Evolutionary conservation across 2,329 filamentous ascomycete species (phyloP).

Genomic region (Xylariomycetidae sp.): DNA sequence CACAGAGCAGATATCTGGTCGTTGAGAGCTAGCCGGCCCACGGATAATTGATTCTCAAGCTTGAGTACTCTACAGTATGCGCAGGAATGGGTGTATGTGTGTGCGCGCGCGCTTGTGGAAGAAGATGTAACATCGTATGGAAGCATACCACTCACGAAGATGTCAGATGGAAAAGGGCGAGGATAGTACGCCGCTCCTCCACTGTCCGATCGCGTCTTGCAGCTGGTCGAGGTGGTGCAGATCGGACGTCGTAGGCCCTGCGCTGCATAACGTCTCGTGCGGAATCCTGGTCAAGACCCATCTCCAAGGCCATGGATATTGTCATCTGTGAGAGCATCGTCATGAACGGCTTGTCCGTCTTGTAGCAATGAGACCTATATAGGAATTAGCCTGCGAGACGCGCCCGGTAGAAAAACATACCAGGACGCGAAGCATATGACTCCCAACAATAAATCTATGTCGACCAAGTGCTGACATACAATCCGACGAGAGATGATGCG

Average conservation of each 20-base stretch:
- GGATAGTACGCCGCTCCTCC: conserved; percentile 16
- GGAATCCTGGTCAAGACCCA: conserved; percentile 16
- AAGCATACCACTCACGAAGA: conserved; percentile 25
- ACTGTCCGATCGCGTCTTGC: conserved; percentile 9
- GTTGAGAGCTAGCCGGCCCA: too few species aligned
- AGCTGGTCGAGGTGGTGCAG: conserved; percentile 2
- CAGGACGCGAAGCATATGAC: conserved; percentile 14
- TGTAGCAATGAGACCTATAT: conserved; percentile 13
- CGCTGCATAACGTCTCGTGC: conserved; percentile 4
- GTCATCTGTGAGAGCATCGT: conserved; percentile 19
- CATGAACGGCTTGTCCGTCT: conserved; percentile 20
- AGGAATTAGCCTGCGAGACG: not conserved
- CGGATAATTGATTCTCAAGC: too few species aligned
- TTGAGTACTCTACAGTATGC: too few species aligned
- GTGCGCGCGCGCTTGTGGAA: too few species aligned
- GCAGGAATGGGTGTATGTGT: too few species aligned
- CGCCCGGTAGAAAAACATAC: conserved; percentile 11
- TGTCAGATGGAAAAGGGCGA: conserved; percentile 20
- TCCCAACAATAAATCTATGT: conserved; percentile 15
- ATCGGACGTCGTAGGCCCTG: too few species aligned
- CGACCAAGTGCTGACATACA: conserved; percentile 11
- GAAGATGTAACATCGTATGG: too few species aligned
- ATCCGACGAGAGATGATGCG: conserved; percentile 15
- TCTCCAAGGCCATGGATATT: conserved; percentile 18
- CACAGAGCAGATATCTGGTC: too few species aligned